These are phyloP conservation scores for Phytophthora litchii DNA, from an alignment of 352 stramenopile species.

Conservation along the genomic window DNA sequence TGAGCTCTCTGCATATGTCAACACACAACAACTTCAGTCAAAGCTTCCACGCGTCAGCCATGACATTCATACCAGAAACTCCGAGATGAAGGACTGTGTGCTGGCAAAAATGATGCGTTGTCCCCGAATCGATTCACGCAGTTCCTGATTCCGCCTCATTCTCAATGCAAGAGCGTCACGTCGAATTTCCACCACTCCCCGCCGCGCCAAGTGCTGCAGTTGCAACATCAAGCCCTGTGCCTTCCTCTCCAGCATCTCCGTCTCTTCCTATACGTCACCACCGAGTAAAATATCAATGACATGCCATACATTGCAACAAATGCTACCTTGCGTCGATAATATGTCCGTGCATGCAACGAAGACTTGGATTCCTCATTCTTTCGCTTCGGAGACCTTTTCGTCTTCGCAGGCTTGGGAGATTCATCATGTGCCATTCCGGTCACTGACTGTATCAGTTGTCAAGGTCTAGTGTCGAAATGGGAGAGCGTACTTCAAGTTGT, in stretches of 20 bases:
- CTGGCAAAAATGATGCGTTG: constrained; percentile 51
- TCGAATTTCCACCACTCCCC: constrained; percentile 31
- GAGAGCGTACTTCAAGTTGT: neutral
- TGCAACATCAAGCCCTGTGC: constrained; percentile 32
- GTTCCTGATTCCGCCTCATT: constrained; percentile 33
- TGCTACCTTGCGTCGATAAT: constrained; percentile 53
- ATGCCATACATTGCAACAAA: neutral
- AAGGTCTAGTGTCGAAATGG: constrained; percentile 1
- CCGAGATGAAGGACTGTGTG: constrained; percentile 35
- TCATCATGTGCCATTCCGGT: neutral
- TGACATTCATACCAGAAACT: constrained; percentile 38
- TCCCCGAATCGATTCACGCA: constrained; percentile 38
- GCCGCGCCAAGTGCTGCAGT: constrained; percentile 31
- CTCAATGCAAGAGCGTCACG: constrained; percentile 24
- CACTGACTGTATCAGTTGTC: too few species aligned
- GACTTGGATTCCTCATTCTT: constrained; percentile 16
- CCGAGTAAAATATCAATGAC: too few species aligned
- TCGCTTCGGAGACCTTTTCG: constrained; percentile 7
- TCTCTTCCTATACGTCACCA: constrained; percentile 34
- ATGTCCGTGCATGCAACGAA: constrained; percentile 33
- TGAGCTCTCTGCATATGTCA: constrained; percentile 29
- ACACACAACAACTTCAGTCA: neutral
- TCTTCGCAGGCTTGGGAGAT: neutral
- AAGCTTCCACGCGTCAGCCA: neutral
- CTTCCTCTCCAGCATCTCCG: constrained; percentile 35